Percentiles rank a stretch among this genome's conserved stretches.
Conservation (phyloP, 441 rosid species). For the Populus trichocarpa region DNA sequence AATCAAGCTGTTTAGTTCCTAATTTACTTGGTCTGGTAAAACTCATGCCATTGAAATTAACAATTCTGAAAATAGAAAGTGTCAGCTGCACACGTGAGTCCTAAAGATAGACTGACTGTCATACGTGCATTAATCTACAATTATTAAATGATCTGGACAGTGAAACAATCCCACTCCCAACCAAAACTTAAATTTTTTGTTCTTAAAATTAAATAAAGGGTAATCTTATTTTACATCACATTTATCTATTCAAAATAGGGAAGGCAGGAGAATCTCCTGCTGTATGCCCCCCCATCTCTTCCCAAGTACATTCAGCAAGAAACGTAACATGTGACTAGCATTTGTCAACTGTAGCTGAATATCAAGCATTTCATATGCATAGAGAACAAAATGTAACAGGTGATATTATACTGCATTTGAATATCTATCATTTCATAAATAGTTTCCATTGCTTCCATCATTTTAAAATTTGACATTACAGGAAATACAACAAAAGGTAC, state of each 20-base stretch:
- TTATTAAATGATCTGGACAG: not conserved
- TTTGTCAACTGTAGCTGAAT: not conserved
- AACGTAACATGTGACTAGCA: not conserved
- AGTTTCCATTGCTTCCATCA: not conserved
- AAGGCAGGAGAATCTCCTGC: not conserved
- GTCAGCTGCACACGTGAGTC: not conserved
- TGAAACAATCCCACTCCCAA: not conserved
- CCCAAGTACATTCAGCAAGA: not conserved
- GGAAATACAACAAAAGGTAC: not conserved
- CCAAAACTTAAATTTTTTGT: not conserved
- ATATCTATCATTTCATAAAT: not conserved
- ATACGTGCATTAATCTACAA: not conserved
- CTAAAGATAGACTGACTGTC: not conserved
- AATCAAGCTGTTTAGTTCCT: too few relatives aligned
- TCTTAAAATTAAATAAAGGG: not conserved
- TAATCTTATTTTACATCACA: not conserved
- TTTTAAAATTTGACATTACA: not conserved
- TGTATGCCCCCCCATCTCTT: not conserved
- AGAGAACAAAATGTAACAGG: not conserved
- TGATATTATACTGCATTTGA: not conserved
- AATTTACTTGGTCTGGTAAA: not conserved
- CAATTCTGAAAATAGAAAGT: not conserved
- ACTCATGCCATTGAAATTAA: not conserved
- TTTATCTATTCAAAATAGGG: not conserved
- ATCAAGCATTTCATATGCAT: not conserved